phyloP scores from a whole-genome alignment of 177 flowering plant genomes.

The Vitis hybrid region DNA sequence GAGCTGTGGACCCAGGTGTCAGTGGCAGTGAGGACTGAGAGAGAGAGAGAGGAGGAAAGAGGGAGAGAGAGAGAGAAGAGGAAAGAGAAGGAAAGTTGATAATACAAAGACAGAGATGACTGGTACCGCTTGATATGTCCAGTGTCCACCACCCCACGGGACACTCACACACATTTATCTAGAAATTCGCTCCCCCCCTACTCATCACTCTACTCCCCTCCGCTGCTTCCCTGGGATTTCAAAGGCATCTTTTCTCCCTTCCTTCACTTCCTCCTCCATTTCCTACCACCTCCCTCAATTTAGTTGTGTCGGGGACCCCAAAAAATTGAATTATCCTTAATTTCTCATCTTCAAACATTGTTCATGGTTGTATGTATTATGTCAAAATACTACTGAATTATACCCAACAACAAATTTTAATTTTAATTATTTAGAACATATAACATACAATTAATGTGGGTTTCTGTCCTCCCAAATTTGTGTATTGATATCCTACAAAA shows the following conservation, averaged over 20 bases:
- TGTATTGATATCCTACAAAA: no score
- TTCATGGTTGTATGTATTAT: no score
- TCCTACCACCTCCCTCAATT: no score
- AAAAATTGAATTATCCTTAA: no score
- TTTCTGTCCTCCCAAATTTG: no score
- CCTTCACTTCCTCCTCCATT: neutral
- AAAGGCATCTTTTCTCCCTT: neutral
- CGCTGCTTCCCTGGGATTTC: neutral
- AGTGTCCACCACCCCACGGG: constrained; percentile 16
- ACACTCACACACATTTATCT: constrained; percentile 16
- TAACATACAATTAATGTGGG: no score
- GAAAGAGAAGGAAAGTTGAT: constrained; percentile 8
- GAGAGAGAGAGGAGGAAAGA: neutral
- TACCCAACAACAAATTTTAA: no score
- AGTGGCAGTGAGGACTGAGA: neutral
- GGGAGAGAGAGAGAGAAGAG: neutral
- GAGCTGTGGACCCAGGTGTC: constrained; percentile 15
- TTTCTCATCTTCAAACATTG: no score
- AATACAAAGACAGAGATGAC: constrained; percentile 24
- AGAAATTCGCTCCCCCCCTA: constrained; percentile 14
- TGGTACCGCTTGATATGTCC: constrained; percentile 22
- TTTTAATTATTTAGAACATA: no score
- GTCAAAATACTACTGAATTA: no score
- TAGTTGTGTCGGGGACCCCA: no score
- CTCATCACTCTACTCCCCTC: no score